These are phyloP conservation scores for Mallotus repandus DNA, from an alignment of 441 rosid species.

Conservation along the genomic window DNA sequence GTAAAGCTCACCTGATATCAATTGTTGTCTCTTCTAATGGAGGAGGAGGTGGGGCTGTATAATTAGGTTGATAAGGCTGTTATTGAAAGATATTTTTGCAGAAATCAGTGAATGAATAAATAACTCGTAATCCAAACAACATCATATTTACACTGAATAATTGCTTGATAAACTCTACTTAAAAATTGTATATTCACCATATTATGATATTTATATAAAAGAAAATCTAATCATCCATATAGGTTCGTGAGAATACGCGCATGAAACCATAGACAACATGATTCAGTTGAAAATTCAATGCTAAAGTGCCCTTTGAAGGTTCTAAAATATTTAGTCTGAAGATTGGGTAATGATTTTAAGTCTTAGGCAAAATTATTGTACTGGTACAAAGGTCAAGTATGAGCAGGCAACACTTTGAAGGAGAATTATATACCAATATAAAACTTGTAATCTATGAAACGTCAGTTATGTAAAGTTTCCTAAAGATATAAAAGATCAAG, in stretches of 20 bases:
- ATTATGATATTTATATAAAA: background rate
- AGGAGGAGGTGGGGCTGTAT: constrained; percentile 61
- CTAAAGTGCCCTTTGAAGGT: background rate
- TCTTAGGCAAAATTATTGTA: background rate
- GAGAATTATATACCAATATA: background rate
- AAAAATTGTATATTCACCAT: background rate
- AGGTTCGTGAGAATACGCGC: background rate
- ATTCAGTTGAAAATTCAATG: background rate
- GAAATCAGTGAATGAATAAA: constrained; percentile 1
- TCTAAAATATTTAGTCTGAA: background rate
- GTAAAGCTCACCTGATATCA: constrained; percentile 67
- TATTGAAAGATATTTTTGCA: background rate
- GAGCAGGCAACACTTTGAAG: background rate
- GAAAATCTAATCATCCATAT: background rate
- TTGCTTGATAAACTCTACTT: background rate
- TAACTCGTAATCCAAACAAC: background rate
- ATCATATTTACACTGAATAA: background rate
- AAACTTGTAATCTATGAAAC: background rate
- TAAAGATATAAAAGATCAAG: background rate
- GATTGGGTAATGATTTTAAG: background rate
- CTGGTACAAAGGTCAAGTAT: background rate
- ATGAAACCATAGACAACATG: background rate
- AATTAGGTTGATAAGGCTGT: constrained; percentile 71
- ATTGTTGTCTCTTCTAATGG: constrained; percentile 65
- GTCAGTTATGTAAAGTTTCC: background rate